Evolutionary conservation across 2,329 filamentous ascomycete genomes (phyloP).

Genomic region (Fusarium sp.): DNA sequence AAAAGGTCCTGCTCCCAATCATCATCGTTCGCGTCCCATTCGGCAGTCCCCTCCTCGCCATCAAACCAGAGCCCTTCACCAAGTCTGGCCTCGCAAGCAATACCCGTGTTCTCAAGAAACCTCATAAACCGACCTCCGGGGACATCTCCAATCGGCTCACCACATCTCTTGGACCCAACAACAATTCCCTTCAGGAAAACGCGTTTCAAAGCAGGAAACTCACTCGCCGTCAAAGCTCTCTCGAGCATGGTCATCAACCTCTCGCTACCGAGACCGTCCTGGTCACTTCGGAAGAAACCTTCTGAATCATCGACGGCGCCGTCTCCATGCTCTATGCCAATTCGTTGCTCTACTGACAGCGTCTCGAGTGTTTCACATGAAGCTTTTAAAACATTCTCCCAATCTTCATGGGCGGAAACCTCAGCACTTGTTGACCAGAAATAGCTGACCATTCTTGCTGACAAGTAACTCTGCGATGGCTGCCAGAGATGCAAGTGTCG

Average conservation of each 20-base stretch:
- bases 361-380: not conserved
- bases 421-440: not conserved
- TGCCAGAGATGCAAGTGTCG: not conserved
- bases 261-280: not conserved
- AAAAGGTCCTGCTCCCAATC: not conserved
- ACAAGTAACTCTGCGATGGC: not conserved
- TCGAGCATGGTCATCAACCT: not conserved
- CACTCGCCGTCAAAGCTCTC: fast-evolving
- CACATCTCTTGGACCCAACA: not conserved
- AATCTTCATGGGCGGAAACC: not conserved
- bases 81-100: not conserved
- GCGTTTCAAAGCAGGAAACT: not conserved
- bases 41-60: not conserved
- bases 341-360: not conserved
- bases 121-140: not conserved
- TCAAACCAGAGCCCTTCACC: not conserved
- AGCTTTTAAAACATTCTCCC: not conserved
- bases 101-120: not conserved
- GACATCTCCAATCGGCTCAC: not conserved
- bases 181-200: not conserved
- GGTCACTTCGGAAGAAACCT: not conserved
- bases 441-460: not conserved
- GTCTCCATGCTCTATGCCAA: not conserved
- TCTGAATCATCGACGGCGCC: not conserved
- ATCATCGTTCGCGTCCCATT: not conserved